A percentile compares a stretch with the other conserved stretches of the same genome.
Evolutionary conservation across 164 flowering plant genomes (phyloP).

Genomic region (Stephania yunnanensis): DNA sequence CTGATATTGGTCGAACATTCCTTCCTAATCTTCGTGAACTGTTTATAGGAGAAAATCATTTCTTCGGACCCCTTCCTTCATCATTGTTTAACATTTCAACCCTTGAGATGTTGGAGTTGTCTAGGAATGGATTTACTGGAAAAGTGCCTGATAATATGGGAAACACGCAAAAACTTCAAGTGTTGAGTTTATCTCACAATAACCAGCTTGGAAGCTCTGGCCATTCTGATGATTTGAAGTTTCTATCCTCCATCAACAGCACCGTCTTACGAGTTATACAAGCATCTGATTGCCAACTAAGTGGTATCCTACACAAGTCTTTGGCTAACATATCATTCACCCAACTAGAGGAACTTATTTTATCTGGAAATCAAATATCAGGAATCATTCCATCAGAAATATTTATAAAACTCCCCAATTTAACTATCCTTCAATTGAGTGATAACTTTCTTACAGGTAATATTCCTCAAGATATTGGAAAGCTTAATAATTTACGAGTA

Average conservation of each 20-base stretch:
- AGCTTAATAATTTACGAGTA: neutral
- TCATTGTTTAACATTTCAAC: slow-evolving; percentile 1
- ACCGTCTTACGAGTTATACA: neutral
- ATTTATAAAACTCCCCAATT: neutral
- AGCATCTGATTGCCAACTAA: neutral
- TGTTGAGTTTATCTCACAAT: neutral
- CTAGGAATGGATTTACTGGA: neutral
- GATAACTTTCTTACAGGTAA: neutral
- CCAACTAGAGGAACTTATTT: neutral
- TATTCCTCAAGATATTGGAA: slow-evolving; percentile 2
- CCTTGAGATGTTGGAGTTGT: neutral
- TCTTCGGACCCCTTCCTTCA: neutral
- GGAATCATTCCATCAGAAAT: slow-evolving; percentile 8
- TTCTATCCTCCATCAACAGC: neutral
- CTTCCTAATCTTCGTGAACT: neutral
- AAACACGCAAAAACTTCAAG: neutral
- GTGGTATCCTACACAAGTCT: neutral
- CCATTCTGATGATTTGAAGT: neutral
- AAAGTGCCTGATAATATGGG: neutral
- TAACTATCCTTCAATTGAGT: neutral
- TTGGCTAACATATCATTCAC: neutral
- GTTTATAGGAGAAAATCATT: neutral
- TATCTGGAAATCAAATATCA: neutral
- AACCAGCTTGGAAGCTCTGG: neutral
- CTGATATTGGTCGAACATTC: neutral